Conservation (phyloP, 2,329 filamentous ascomycete species). For the Alternaria ethzedia region DNA sequence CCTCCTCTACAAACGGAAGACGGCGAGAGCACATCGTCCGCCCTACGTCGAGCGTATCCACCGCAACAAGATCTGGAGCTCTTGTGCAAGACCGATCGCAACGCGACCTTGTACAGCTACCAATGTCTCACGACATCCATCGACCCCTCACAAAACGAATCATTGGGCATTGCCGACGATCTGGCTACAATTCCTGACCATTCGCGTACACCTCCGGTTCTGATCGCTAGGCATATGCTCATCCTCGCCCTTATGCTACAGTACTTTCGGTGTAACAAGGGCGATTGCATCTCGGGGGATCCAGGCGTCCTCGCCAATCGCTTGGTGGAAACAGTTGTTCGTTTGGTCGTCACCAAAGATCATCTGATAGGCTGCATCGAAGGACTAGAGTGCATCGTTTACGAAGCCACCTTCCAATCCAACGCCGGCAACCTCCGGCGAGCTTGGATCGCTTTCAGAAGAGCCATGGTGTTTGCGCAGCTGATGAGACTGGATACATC, state of each 20-base stretch:
- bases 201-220: slow-evolving; percentile 30
- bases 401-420: slow-evolving; percentile 49
- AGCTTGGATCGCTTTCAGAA: slow-evolving; percentile 48
- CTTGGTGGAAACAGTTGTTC: slow-evolving; percentile 36
- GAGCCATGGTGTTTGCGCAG: slow-evolving; percentile 52
- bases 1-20: background rate
- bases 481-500: slow-evolving; percentile 50
- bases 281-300: slow-evolving; percentile 29
- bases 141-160: slow-evolving; percentile 10
- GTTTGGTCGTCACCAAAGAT: slow-evolving; percentile 46
- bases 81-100: slow-evolving; percentile 14
- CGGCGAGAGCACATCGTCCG: slow-evolving; percentile 4
- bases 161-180: slow-evolving; percentile 3
- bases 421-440: slow-evolving; percentile 52
- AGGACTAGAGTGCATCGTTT: slow-evolving; percentile 50
- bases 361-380: slow-evolving; percentile 48
- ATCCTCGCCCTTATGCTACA: slow-evolving; percentile 39
- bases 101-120: slow-evolving; percentile 10
- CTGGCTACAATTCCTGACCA: slow-evolving; percentile 11
- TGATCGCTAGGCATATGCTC: slow-evolving; percentile 45
- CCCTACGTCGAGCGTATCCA: slow-evolving; percentile 15
- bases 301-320: slow-evolving; percentile 30
- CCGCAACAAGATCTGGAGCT: slow-evolving; percentile 15
- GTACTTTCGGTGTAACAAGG: slow-evolving; percentile 10
- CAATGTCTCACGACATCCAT: slow-evolving; percentile 13